phyloP scores from a whole-genome alignment of 345 rosid genomes.

The Citrus unshiu region DNA sequence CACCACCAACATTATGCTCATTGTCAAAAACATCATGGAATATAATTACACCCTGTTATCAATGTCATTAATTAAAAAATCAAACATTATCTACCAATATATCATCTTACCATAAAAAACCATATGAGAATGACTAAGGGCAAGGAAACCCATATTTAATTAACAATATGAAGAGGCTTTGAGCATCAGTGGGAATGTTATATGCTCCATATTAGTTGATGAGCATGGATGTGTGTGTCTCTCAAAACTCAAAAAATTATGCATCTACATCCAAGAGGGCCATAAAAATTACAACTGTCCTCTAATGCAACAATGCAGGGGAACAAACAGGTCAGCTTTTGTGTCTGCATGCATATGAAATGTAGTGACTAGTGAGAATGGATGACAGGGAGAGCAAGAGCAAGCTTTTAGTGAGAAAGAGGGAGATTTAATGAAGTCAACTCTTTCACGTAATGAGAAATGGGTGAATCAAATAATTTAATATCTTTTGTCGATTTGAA shows the following conservation, averaged over 20 bases:
- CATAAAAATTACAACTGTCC: neutral
- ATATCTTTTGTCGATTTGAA: neutral
- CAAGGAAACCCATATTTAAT: neutral
- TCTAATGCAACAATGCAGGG: neutral
- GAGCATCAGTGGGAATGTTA: neutral
- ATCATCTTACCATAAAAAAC: neutral
- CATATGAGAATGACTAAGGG: neutral
- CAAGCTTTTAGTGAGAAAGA: neutral
- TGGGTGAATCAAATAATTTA: neutral
- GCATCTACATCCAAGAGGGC: neutral
- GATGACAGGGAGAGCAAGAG: neutral
- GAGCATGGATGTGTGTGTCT: neutral
- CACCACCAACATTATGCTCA: slow-evolving; percentile 85
- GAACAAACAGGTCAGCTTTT: too few relatives aligned
- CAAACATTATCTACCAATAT: neutral
- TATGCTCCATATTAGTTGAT: neutral
- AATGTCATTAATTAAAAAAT: slow-evolving; percentile 13
- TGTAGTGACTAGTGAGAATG: neutral
- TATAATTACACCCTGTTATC: slow-evolving; percentile 83
- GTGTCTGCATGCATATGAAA: neutral
- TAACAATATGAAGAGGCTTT: neutral
- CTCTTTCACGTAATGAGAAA: neutral
- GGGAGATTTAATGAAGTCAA: neutral
- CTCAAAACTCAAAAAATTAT: neutral
- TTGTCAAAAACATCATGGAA: slow-evolving; percentile 94